Percentiles rank a stretch among this genome's conserved stretches.
These are phyloP conservation scores for Lecanosticta acicola DNA, from an alignment of 2,329 filamentous ascomycete species.

Conservation along the genomic window DNA sequence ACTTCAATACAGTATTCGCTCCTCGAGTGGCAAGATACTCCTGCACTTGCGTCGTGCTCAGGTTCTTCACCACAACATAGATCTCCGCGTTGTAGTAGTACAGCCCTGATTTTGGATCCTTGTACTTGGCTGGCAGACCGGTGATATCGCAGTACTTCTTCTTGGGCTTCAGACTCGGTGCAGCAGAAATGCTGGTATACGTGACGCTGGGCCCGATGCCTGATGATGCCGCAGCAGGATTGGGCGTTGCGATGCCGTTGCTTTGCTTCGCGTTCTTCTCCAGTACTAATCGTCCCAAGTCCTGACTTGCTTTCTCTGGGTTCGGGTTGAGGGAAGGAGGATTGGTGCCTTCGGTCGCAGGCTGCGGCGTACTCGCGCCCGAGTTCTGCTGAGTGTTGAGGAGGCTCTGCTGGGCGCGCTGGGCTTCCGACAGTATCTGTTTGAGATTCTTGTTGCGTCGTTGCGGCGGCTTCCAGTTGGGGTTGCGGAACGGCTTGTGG, in stretches of 20 bases:
- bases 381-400: constrained; percentile 72
- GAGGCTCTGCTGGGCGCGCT: constrained; percentile 82
- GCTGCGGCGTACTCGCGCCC: constrained; percentile 62
- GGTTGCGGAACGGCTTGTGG: constrained; percentile 84
- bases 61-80: constrained; percentile 71
- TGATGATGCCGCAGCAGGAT: constrained; percentile 3
- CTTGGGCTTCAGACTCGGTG: constrained; percentile 72
- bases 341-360: constrained; percentile 30
- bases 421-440: constrained; percentile 84
- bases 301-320: constrained; percentile 82
- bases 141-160: constrained; percentile 96
- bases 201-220: constrained; percentile 59
- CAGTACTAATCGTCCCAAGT: constrained; percentile 77
- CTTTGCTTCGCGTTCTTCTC: constrained; percentile 61
- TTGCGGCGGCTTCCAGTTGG: constrained; percentile 83
- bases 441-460: constrained; percentile 99
- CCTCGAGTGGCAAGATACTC: constrained; percentile 83
- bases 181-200: constrained; percentile 94
- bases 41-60: constrained; percentile 79
- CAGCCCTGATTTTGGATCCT: constrained; percentile 89
- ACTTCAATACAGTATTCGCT: constrained; percentile 90
- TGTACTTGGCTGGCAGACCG: constrained; percentile 82
- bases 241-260: constrained; percentile 25
- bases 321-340: constrained; percentile 66
- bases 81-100: constrained; percentile 91